phyloP scores from a whole-genome alignment of 768 basidiomycete genomes.

The Podaxis sp. region DNA sequence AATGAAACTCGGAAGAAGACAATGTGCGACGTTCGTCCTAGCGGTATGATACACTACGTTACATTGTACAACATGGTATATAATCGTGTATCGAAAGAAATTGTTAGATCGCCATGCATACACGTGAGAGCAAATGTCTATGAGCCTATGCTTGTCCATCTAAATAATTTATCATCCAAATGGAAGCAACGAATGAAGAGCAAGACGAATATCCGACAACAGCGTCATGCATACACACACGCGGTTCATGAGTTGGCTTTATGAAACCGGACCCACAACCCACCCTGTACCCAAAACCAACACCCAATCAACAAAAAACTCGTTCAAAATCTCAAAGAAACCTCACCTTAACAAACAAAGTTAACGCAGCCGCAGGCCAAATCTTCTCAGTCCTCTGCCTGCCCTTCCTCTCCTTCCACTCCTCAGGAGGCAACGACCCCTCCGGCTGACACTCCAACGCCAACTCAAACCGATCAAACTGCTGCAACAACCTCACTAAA shows the following conservation, averaged over 20 bases:
- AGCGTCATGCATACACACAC: neutral
- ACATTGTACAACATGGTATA: neutral
- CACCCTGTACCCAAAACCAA: conserved; percentile 36
- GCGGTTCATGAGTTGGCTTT: conserved; percentile 17
- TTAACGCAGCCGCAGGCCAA: conserved; percentile 63
- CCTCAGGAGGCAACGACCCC: conserved; percentile 57
- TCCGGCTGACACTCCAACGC: conserved; percentile 60
- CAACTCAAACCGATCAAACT: conserved; percentile 57
- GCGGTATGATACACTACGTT: neutral
- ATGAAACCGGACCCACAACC: conserved; percentile 56
- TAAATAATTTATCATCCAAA: neutral
- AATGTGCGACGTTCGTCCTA: neutral
- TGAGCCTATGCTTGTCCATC: neutral
- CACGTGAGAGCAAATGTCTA: neutral
- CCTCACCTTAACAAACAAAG: conserved; percentile 63
- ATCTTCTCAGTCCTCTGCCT: conserved; percentile 56
- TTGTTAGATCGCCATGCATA: neutral
- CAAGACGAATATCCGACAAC: neutral
- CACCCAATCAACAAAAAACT: conserved; percentile 5
- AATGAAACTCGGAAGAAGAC: neutral
- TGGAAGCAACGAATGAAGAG: neutral
- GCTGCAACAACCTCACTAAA: conserved; percentile 64
- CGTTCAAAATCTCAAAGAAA: neutral
- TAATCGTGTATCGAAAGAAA: neutral
- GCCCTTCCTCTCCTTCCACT: conserved; percentile 50